Evolutionary conservation across 2,329 filamentous ascomycete species (phyloP).

Genomic region (Ilyonectria mors-panacis): DNA sequence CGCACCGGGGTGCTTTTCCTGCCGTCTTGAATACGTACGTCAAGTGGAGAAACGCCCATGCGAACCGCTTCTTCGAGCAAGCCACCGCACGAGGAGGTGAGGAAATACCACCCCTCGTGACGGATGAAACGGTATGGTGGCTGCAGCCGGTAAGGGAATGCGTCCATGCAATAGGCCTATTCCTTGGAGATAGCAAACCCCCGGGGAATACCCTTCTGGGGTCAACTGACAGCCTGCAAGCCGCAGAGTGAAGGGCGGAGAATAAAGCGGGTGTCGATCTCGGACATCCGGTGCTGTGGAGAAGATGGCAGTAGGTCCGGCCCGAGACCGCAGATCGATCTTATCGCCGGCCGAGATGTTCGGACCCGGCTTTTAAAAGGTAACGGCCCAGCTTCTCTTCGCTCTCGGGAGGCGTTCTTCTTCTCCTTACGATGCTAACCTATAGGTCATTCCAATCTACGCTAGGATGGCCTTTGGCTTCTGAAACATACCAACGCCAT

Average conservation of each 20-base stretch:
- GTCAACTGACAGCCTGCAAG: neutral
- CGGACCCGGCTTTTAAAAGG: neutral
- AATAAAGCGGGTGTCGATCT: neutral
- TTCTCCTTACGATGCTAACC: neutral
- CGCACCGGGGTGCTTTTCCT: neutral
- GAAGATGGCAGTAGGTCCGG: neutral
- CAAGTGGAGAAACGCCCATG: slow-evolving; percentile 11
- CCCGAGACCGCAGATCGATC: neutral
- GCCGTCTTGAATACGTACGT: neutral
- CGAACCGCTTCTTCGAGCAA: slow-evolving; percentile 11
- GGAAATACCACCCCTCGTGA: slow-evolving; percentile 1
- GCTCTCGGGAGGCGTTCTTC: too few relatives aligned
- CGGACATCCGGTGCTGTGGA: slow-evolving; percentile 1
- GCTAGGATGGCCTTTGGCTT: too few relatives aligned
- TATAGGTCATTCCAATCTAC: neutral
- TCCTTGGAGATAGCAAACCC: neutral
- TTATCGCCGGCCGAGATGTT: slow-evolving; percentile 5
- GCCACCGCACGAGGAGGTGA: slow-evolving; percentile 5
- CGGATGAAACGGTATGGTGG: neutral
- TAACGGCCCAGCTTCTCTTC: neutral
- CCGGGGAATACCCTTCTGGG: neutral
- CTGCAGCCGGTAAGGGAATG: neutral
- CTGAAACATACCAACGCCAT: too few relatives aligned
- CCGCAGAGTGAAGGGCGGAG: neutral
- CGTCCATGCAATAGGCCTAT: neutral